These are phyloP conservation scores for Nitzschia sp. DNA, from an alignment of 108 stramenopile genomes.

Conservation along the genomic window DNA sequence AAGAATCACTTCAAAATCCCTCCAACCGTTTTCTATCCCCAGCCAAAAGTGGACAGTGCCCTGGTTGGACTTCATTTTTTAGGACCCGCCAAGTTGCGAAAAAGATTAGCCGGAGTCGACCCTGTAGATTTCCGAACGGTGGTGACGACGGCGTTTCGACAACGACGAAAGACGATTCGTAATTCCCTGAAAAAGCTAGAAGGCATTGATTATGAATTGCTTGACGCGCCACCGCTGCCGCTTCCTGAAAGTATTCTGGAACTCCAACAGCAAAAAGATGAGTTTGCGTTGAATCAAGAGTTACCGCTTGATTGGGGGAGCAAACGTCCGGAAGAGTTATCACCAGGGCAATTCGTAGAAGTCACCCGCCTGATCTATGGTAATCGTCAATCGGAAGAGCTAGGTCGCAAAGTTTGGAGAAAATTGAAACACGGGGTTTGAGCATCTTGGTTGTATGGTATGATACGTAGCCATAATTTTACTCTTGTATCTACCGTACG, in stretches of 20 bases:
- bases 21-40: conserved; percentile 96
- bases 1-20: conserved; percentile 95
- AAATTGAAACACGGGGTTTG: conserved; percentile 88
- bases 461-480: no score
- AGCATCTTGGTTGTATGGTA: no score
- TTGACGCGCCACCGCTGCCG: conserved; percentile 56
- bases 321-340: conserved; percentile 91
- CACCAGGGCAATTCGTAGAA: conserved; percentile 93
- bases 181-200: conserved; percentile 86
- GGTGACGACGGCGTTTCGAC: conserved; percentile 89
- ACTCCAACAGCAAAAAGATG: conserved; percentile 59
- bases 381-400: conserved; percentile 34
- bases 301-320: conserved; percentile 83
- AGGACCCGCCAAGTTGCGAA: conserved; percentile 54
- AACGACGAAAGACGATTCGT: conserved; percentile 94
- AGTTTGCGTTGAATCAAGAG: conserved; percentile 68
- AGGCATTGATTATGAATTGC: conserved; percentile 39
- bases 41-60: conserved; percentile 95
- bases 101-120: conserved; percentile 77
- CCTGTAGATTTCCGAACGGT: conserved; percentile 81
- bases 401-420: conserved; percentile 88
- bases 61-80: conserved; percentile 92
- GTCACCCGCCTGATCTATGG: conserved; percentile 85
- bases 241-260: conserved; percentile 51
- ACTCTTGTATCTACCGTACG: no score